Evolutionary conservation across 176 grass and related monocot species (phyloP), one percentile per base, ranked within the genome.

Genomic region (Triticum monococcum): DNA sequence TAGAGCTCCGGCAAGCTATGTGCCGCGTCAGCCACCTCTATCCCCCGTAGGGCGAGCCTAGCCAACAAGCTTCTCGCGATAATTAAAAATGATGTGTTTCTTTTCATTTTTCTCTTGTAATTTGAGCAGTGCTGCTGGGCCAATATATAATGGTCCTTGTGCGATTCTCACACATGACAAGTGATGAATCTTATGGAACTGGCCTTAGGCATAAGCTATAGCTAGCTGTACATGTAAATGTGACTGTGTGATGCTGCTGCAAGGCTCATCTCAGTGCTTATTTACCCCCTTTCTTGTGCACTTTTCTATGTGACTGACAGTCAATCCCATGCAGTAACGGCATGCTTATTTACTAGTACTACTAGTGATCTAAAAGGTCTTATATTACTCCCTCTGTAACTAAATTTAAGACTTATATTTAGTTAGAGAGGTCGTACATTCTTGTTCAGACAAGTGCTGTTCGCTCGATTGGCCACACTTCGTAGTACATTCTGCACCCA

Each of bases 1-100:
- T 60, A 86, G 84, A 85, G 68, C 84, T 91, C 74, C 62, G 23
- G 50, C 80, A 5, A 99, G 89, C 83, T 96, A 96, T 81, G 86
- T 96, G 79, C 90, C 86, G 24, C 78, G 92, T 30, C 88, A 86
- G 74, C 96, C 90, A 23, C 93, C 93, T 68, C 88, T 92, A 86
- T 98, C 95, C 48, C 95, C 91, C 40, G 91, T 92, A 87, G 93
- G 95, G 46, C 89, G 97, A 87, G 92, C 92, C 81, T 98, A 93
- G 45, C 72, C 0, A 59, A 22, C 18, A 22, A 63, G 85, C 72
- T 85, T 81, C 10, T 20, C 5, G 17, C 1, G 1, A 84, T 66
- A 50, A 14, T 48, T 48, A 59, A 84, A 79, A 84, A 59, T 79
- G 68, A 54, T 50, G 37, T 83, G 30, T 84, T 86, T 52, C 37